Evolutionary conservation across 106 monocot species (phyloP).

Genomic region (Agapanthus africanus): DNA sequence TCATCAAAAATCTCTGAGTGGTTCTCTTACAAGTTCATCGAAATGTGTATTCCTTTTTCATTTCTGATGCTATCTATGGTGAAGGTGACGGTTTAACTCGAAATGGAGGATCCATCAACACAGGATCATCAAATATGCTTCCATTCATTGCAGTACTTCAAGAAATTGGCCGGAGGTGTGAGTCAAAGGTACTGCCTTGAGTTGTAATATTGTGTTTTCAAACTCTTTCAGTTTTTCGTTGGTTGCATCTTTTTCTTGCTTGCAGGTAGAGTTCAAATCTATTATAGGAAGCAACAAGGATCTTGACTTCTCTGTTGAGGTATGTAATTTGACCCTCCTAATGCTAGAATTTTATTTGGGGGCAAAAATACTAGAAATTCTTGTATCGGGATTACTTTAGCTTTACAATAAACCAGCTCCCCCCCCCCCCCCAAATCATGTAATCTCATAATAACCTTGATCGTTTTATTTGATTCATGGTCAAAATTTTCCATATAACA

Average conservation of each 20-base stretch:
- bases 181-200: constrained; percentile 50
- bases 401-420: neutral
- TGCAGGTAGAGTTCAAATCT: constrained; percentile 66
- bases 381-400: neutral
- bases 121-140: constrained; percentile 19
- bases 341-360: too few relatives aligned
- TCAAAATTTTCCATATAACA: neutral
- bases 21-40: neutral
- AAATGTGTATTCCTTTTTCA: neutral
- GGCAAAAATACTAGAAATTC: neutral
- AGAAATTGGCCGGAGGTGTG: constrained; percentile 73
- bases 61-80: constrained; percentile 11
- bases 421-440: neutral
- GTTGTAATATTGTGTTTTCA: neutral
- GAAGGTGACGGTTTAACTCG: constrained; percentile 43
- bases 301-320: constrained; percentile 57
- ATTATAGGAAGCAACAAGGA: constrained; percentile 44
- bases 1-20: constrained; percentile 2
- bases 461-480: neutral
- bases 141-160: constrained; percentile 47
- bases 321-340: too few relatives aligned
- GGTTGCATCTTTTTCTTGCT: neutral
- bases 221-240: neutral
- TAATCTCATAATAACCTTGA: neutral
- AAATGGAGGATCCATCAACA: constrained; percentile 23